Percentiles rank a stretch among this genome's conserved stretches.
Conservation (phyloP, 768 basidiomycete genomes). For the Sporobolomyces roseus region DNA sequence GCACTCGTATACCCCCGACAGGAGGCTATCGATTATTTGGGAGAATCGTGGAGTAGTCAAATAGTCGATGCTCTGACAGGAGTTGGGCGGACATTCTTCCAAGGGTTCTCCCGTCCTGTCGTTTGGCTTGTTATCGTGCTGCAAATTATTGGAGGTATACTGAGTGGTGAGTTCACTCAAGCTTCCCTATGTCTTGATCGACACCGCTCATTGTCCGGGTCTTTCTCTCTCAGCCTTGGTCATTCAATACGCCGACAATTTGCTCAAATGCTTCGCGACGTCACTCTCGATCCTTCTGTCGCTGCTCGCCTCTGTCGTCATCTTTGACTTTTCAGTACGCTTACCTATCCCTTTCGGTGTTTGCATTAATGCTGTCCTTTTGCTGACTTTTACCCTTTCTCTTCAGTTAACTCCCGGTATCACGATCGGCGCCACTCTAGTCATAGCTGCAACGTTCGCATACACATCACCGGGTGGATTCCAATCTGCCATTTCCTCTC, state of each 20-base stretch:
- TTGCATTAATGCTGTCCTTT: too few species aligned
- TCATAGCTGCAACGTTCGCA: slow-evolving; percentile 36
- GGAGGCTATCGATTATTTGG: slow-evolving; percentile 6
- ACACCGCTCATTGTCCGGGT: not conserved
- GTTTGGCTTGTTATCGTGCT: slow-evolving; percentile 83
- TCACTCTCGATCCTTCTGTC: slow-evolving; percentile 87
- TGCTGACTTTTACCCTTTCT: not conserved
- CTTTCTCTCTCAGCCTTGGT: slow-evolving; percentile 54
- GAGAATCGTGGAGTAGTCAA: not conserved
- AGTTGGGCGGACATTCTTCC: slow-evolving; percentile 53
- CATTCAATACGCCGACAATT: slow-evolving; percentile 65
- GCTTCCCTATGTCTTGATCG: not conserved
- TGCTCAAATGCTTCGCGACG: slow-evolving; percentile 64
- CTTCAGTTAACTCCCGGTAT: too few species aligned
- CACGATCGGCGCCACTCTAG: slow-evolving; percentile 33
- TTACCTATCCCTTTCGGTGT: too few species aligned
- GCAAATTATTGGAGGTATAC: slow-evolving; percentile 79
- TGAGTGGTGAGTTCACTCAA: slow-evolving; percentile 60
- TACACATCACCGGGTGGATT: slow-evolving; percentile 15
- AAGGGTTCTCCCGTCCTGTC: slow-evolving; percentile 71
- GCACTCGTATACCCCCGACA: slow-evolving; percentile 12
- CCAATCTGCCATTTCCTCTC: not conserved
- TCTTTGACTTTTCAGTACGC: slow-evolving; percentile 67
- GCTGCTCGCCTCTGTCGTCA: slow-evolving; percentile 78
- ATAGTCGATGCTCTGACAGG: not conserved